Evolutionary conservation across 208 protist genomes (phyloP).

Genomic region (Endotrypanum monterogeii): DNA sequence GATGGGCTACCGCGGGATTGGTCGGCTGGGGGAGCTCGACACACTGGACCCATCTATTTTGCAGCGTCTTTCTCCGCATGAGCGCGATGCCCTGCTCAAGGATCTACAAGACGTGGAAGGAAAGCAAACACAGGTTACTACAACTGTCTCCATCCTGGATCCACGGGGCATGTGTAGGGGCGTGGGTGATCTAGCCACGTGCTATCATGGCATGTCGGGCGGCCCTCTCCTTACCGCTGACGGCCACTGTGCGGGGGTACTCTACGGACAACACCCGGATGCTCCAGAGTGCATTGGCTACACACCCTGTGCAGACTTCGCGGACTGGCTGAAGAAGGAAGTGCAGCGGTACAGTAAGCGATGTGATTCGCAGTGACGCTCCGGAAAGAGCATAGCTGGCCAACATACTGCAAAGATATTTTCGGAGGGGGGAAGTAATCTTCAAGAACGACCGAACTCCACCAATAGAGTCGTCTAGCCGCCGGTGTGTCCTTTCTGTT

Average conservation of each 20-base stretch:
- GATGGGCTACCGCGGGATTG: slow-evolving; percentile 64
- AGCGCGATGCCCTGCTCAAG: slow-evolving; percentile 57
- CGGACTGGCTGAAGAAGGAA: slow-evolving; percentile 36
- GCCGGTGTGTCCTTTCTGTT: neutral
- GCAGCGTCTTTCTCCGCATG: slow-evolving; percentile 36
- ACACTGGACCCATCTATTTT: slow-evolving; percentile 77
- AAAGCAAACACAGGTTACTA: slow-evolving; percentile 38
- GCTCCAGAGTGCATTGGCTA: slow-evolving; percentile 47
- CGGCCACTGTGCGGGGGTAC: slow-evolving; percentile 50
- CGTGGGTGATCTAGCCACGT: slow-evolving; percentile 29
- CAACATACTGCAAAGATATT: neutral
- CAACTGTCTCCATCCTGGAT: slow-evolving; percentile 47
- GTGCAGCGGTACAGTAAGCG: slow-evolving; percentile 12
- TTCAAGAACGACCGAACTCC: too few relatives aligned
- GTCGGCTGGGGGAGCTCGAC: slow-evolving; percentile 67
- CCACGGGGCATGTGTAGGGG: slow-evolving; percentile 57
- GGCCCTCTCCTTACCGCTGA: slow-evolving; percentile 46
- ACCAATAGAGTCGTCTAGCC: neutral
- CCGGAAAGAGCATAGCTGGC: neutral
- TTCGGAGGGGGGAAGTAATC: neutral
- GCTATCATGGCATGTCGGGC: slow-evolving; percentile 86
- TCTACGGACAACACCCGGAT: slow-evolving; percentile 78
- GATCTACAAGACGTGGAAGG: slow-evolving; percentile 65
- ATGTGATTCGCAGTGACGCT: neutral
- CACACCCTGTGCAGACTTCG: slow-evolving; percentile 49